Base-by-base conservation (phyloP, 129 eudicot species). In the Centella asiatica region DNA sequence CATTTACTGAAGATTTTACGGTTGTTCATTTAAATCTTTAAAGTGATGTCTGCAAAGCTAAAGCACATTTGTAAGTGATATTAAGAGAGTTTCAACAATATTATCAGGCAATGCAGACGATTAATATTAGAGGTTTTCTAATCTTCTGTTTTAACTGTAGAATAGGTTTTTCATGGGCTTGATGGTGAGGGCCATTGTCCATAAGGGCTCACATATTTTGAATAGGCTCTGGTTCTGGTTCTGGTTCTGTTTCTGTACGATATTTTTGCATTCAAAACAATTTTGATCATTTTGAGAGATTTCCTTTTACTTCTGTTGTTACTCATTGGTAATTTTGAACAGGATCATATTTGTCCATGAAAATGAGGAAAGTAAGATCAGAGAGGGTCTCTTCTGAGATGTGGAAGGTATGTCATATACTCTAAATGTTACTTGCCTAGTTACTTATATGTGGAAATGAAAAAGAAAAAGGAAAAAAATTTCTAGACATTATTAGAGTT, bases 321-420 rank as follows among this genome's bases (percentile, higher is more conserved):
- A 32, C 29, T 55, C 4, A 44, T 24, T 40, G 20, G 19, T 44
- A 59, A 32, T 55, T 13, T 4, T 58, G 26, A 52, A 59, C 88
- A 92, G 98, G 98, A 34, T 77, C 79, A 48, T 39, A 77, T 27
- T 57, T 92, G 68, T 89, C 82, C 80, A 71, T 84, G 80, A 92
- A 84, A 80, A 92, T 87, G 98, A 84, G 79, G 46, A 87, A 84
- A 79, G 85, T 92, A 71, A 79, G 98, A 77, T 79, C 95, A 14
- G 95, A 92, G 58, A 81, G 84, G 68, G 84, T 90, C 58, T 77
- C 84, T 61, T 83, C 88, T 27, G 98, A 92, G 76, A 81, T 74
- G 85, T 71, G 87, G 90, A 92, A 87, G 98, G 97, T 90, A 86
- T 58, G 63, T 25, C 10, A 11, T 33, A 34, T 57, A 5, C 27